These are phyloP conservation scores for Russula ochroleuca DNA, from an alignment of 768 basidiomycete genomes.

Conservation along the genomic window DNA sequence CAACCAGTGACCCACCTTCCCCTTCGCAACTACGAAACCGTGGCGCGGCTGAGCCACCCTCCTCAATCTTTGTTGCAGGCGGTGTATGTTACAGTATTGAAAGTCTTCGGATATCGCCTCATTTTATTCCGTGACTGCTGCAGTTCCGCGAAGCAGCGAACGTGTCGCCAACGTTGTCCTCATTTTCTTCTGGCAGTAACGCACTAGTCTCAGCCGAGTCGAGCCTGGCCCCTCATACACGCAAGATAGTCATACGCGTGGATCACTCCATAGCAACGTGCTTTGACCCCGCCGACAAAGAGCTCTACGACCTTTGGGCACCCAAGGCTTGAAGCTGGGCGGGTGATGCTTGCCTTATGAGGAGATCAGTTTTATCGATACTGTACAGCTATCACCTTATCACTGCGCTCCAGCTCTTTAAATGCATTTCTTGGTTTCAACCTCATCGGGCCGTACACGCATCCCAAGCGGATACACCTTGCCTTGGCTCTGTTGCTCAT, in stretches of 20 bases:
- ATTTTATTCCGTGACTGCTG: not conserved
- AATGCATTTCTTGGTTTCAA: not conserved
- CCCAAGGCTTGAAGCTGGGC: conserved; percentile 36
- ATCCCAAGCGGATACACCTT: no score
- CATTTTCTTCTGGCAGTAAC: conserved; percentile 15
- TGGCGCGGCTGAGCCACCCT: not conserved
- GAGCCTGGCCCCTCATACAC: conserved; percentile 29
- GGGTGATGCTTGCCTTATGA: not conserved
- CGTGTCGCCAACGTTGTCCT: conserved; percentile 22
- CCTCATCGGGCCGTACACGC: not conserved
- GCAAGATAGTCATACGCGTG: conserved; percentile 49
- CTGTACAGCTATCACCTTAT: not conserved
- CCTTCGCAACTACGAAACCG: conserved; percentile 14
- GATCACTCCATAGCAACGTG: conserved; percentile 66
- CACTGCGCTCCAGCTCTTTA: not conserved
- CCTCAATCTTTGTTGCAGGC: conserved; percentile 17
- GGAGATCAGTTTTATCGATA: not conserved
- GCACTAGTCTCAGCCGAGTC: not conserved
- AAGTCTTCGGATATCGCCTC: not conserved
- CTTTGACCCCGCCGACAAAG: conserved; percentile 72
- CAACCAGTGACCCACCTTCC: not conserved
- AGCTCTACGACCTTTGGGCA: conserved; percentile 75
- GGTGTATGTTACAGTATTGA: conserved; percentile 13
- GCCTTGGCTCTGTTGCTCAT: no score
- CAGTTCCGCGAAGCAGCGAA: conserved; percentile 22